phyloP scores from a whole-genome alignment of 352 stramenopile genomes.

The Phytophthora foliorum region DNA sequence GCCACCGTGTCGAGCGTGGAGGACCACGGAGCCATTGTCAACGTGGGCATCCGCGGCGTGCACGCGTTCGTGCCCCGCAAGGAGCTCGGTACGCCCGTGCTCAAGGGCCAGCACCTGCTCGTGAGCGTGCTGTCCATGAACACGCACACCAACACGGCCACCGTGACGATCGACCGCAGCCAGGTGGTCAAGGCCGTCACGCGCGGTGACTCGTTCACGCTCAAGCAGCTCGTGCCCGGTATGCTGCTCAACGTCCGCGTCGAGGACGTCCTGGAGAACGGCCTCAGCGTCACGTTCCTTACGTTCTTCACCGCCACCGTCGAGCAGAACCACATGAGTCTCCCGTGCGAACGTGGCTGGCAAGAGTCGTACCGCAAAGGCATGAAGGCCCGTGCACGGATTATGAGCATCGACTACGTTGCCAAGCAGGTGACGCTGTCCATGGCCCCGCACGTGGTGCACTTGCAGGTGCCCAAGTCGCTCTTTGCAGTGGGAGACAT shows the following conservation, averaged over 20 bases:
- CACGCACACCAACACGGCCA: constrained; percentile 78
- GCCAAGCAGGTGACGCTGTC: constrained; percentile 86
- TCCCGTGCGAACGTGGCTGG: constrained; percentile 82
- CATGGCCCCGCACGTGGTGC: constrained; percentile 90
- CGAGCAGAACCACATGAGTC: constrained; percentile 92
- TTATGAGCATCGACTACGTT: constrained; percentile 81
- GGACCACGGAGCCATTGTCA: constrained; percentile 95
- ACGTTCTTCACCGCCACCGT: constrained; percentile 90
- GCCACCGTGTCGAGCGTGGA: constrained; percentile 92
- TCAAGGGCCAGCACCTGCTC: constrained; percentile 76
- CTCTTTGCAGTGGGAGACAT: constrained; percentile 75
- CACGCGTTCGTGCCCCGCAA: constrained; percentile 83
- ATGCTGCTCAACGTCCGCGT: constrained; percentile 95
- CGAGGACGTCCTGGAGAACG: constrained; percentile 90
- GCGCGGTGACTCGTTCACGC: constrained; percentile 83
- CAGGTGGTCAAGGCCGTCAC: constrained; percentile 84
- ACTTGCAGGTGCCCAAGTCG: constrained; percentile 72
- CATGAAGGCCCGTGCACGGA: constrained; percentile 87
- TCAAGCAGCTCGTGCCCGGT: constrained; percentile 92
- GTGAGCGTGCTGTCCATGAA: constrained; percentile 81
- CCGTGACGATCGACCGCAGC: constrained; percentile 69
- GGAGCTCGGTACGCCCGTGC: constrained; percentile 59
- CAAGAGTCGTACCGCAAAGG: constrained; percentile 81
- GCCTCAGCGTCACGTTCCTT: constrained; percentile 90
- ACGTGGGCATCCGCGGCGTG: constrained; percentile 86